A percentile compares a stretch with the other conserved stretches of the same genome.
Conservation (phyloP, 2,329 filamentous ascomycete genomes). For the Rosellinia necatrix region DNA sequence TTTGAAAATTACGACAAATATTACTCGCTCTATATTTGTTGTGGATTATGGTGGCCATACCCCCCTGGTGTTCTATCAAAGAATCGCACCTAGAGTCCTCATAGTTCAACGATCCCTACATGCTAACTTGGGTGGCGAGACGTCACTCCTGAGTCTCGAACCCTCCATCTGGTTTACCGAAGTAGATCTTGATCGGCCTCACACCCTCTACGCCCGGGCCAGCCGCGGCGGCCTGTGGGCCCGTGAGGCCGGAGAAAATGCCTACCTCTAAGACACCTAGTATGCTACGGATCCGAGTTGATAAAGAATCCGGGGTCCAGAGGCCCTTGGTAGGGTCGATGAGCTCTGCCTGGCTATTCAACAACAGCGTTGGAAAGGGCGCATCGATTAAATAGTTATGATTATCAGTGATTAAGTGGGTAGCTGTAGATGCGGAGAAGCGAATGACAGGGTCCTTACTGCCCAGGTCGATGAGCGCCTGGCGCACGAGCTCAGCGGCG, state of each 20-base stretch:
- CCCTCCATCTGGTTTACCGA: constrained; percentile 81
- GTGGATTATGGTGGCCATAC: neutral
- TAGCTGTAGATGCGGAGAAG: constrained; percentile 74
- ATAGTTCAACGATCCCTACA: neutral
- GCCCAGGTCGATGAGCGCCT: constrained; percentile 73
- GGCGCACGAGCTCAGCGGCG: constrained; percentile 76
- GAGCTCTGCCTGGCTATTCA: constrained; percentile 48
- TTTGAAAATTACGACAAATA: constrained; percentile 2
- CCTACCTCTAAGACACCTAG: constrained; percentile 91
- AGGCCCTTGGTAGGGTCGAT: constrained; percentile 65
- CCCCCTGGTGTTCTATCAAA: neutral
- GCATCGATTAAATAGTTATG: constrained; percentile 91
- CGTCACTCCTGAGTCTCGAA: constrained; percentile 51
- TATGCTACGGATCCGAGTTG: constrained; percentile 75
- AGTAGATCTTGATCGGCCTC: constrained; percentile 93
- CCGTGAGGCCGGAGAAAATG: constrained; percentile 83
- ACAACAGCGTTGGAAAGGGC: constrained; percentile 76
- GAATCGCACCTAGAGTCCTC: neutral
- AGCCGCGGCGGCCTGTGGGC: constrained; percentile 61
- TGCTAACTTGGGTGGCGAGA: neutral
- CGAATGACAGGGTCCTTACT: constrained; percentile 73
- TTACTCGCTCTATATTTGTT: neutral
- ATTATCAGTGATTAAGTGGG: constrained; percentile 85
- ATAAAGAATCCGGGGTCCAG: constrained; percentile 81
- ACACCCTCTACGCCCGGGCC: constrained; percentile 78